Base-by-base conservation (phyloP, 306 rosid species). In the Casuarina cunninghamiana region DNA sequence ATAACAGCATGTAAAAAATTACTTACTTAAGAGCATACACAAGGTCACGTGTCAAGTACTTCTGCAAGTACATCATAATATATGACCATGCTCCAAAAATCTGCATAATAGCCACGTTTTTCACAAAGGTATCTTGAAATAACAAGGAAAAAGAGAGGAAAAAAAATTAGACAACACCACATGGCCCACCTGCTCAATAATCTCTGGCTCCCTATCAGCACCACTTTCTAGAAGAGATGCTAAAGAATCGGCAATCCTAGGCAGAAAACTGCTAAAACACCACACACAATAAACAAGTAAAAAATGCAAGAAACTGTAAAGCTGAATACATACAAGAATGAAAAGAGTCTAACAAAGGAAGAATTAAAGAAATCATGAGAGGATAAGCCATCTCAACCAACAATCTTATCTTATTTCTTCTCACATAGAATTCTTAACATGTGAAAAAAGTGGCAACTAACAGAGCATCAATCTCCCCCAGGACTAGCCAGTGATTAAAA, bases 151-250 rank as follows among this genome's bases (percentile, higher is more conserved):
- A 37, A 17, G 32, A 0, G 32, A 26, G 39, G 51, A 73, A 48
- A 77, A 58, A 44, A 42, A 17, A 77, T 43, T 48, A 42, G 71
- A 71, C 13, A 79, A 74, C 39, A 78, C 62, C 15, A 19, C 50
- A 83, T 26, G 71, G 44, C 51, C 53, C 76, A 92, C 98, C 98
- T 91, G 91, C 90, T 90, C 92, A 70, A 94, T 79, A 84, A 91
- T 89, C 83, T 92, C 95, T 7, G 97, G 97, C 79, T 94, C 98
- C 87, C 86, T 88, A 78, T 88, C 97, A 49, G 86, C 96, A 66
- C 98, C 98, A 82, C 86, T 78, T 84, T 89, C 85, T 53, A 94
- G 90, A 69, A 92, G 97, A 81, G 90, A 84, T 63, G 75, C 89
- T 44, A 92, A 81, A 76, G 97, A 86, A 74, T 89, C 91, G 69